Base-by-base conservation (phyloP, 1,139 yeast species). In the Candida dubliniensis region DNA sequence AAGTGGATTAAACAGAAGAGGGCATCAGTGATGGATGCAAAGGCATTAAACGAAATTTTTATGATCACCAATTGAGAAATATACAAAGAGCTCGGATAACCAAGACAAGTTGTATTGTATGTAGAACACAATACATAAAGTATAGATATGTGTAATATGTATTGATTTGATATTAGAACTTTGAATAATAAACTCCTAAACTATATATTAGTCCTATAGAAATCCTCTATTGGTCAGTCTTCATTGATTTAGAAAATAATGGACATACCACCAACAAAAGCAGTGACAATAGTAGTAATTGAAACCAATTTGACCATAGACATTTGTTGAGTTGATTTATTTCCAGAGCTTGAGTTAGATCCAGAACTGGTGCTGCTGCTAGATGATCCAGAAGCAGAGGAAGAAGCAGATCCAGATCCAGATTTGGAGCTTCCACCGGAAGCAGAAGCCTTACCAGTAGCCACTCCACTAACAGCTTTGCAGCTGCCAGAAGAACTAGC, bases 41-140 rank as follows among this genome's bases (percentile, higher is more conserved):
- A 88, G 60, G 90, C 96, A 23, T 76, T 91, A 50, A 89, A 88
- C 56, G 98, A 91, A 64, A 91, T 91, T 47, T 87, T 91, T 61
- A 91, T 91, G 98, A 81, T 88, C 40, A 72, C 87, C 47, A 76
- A 18, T 18, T 18, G 23, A 18, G 23, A 18, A 18, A 18, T 5
- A 4, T 18, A n/a, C n/a, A n/a, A n/a, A 18, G 23, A 5, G 23
- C 3, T 18, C 5, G 23, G 3, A 18, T 18, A 18, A 37, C 24
- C 7, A 27, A 8, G 9, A 11, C 8, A 37, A 8, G 9, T 29
- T 12, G 24, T 12, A 11, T 3, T 32, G 23, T 5, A 23, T 30
- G 23, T n/a, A 31, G 13, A 36, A n/a, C 5, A 18, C 23, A 18
- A 18, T 18, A 18, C 5, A 18, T 18, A 18, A 5, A 18, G 30